These are phyloP conservation scores for Dionaea muscipula DNA, from an alignment of 179 eudicot genomes.

Conservation along the genomic window DNA sequence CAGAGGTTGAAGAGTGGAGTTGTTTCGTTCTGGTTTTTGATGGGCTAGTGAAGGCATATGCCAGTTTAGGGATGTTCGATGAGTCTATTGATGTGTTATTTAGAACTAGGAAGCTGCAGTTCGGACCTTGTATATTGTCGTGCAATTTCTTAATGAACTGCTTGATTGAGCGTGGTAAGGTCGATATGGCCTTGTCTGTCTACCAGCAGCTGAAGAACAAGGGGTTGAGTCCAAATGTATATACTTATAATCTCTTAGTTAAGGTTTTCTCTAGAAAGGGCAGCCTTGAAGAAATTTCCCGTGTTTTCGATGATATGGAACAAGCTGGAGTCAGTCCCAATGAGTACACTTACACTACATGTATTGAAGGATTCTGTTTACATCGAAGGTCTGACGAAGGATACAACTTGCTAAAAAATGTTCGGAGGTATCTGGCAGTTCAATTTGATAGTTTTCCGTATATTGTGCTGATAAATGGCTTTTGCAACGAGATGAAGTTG, in stretches of 20 bases:
- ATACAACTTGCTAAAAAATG: constrained; percentile 30
- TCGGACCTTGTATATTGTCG: constrained; percentile 29
- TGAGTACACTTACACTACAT: constrained; percentile 27
- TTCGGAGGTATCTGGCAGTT: constrained; percentile 10
- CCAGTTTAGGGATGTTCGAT: constrained; percentile 37
- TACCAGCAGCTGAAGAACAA: constrained; percentile 38
- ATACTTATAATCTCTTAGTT: constrained; percentile 46
- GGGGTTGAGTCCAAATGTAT: constrained; percentile 36
- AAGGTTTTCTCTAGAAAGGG: constrained; percentile 49
- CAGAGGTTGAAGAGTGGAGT: constrained; percentile 20
- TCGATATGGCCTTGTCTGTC: constrained; percentile 34
- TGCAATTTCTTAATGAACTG: constrained; percentile 48
- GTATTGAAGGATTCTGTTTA: constrained; percentile 46
- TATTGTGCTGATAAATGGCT: constrained; percentile 45
- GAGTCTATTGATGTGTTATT: constrained; percentile 47
- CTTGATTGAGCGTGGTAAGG: constrained; percentile 29
- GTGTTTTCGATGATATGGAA: constrained; percentile 41
- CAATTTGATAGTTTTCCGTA: constrained; percentile 34
- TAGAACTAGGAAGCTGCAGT: constrained; percentile 28
- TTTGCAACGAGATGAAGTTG: constrained; percentile 44
- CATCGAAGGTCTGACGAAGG: constrained; percentile 27
- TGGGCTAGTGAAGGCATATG: constrained; percentile 47
- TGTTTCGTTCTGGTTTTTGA: constrained; percentile 28
- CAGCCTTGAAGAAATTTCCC: constrained; percentile 27
- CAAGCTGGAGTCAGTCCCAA: constrained; percentile 38